Conservation (phyloP, 257 asterid species). For the Solanum pimpinellifolium region DNA sequence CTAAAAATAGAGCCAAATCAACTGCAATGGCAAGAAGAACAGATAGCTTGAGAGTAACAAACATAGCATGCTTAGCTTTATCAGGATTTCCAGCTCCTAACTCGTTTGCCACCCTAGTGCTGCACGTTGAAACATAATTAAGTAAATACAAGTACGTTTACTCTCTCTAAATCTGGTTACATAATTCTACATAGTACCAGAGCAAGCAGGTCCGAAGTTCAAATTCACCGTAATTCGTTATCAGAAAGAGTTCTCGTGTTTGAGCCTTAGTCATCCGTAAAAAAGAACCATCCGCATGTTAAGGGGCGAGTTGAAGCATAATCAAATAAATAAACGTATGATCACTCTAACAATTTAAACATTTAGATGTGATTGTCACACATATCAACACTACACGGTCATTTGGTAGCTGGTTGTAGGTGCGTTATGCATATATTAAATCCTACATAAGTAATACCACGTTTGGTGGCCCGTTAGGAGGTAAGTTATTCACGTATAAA, state of each 20-base stretch:
- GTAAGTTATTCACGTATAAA: not conserved
- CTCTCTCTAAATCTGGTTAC: not conserved
- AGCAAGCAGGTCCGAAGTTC: not conserved
- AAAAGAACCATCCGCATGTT: not conserved
- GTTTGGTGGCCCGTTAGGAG: not conserved
- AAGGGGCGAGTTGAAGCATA: not conserved
- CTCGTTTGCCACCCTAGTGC: conserved; percentile 88
- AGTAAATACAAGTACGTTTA: not conserved
- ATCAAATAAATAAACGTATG: not conserved
- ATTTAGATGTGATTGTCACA: not conserved
- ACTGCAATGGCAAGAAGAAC: conserved; percentile 26
- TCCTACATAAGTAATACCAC: not conserved
- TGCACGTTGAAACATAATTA: conserved; percentile 14
- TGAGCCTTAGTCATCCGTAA: not conserved
- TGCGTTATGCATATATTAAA: not conserved
- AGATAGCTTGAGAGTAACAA: conserved; percentile 48
- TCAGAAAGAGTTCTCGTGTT: not conserved
- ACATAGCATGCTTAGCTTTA: conserved; percentile 59
- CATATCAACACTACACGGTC: not conserved
- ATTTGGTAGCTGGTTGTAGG: not conserved
- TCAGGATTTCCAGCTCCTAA: conserved; percentile 57
- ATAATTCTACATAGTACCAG: not conserved
- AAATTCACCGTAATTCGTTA: not conserved
- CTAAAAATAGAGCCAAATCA: conserved; percentile 30
- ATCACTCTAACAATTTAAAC: not conserved